Percentiles rank a stretch among this genome's conserved stretches.
Conservation (phyloP, 352 stramenopile species). For the Phytopythium mirpurense region DNA sequence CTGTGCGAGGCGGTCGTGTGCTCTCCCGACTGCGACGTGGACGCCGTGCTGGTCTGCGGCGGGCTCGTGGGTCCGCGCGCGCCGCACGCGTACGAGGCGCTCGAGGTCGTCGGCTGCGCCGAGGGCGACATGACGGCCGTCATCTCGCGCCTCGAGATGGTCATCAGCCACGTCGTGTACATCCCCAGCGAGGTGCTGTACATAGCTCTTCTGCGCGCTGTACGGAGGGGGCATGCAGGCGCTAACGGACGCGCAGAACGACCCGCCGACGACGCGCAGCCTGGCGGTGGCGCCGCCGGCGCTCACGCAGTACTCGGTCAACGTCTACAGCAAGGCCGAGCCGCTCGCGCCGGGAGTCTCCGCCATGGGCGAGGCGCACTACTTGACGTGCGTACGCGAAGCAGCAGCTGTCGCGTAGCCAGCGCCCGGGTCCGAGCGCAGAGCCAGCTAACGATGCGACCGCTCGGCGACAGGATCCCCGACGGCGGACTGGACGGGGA, state of each 20-base stretch:
- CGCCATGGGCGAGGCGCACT: constrained; percentile 48
- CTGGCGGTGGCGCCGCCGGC: constrained; percentile 40
- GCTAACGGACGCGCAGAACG: constrained; percentile 37
- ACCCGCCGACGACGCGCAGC: constrained; percentile 70
- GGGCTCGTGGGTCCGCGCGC: constrained; percentile 44
- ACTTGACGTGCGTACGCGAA: constrained; percentile 59
- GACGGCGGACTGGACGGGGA: constrained; percentile 46
- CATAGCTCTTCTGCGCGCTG: no score
- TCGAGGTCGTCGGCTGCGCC: constrained; percentile 58
- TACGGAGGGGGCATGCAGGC: no score
- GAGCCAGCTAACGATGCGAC: no score
- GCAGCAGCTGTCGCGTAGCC: background rate
- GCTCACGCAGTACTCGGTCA: constrained; percentile 81
- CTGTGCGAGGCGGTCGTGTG: constrained; percentile 73
- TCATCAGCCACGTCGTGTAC: constrained; percentile 84
- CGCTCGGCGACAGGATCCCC: constrained; percentile 37
- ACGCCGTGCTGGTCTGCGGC: constrained; percentile 74
- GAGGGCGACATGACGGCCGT: constrained; percentile 89
- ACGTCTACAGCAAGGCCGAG: constrained; percentile 36
- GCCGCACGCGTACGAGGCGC: constrained; percentile 42
- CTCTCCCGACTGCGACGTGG: constrained; percentile 56
- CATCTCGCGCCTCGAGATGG: constrained; percentile 82
- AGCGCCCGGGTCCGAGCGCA: no score
- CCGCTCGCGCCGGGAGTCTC: constrained; percentile 19
- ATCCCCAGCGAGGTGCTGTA: constrained; percentile 50